Base-by-base conservation (phyloP, 345 rosid species). In the Eucalyptus cloeziana region DNA sequence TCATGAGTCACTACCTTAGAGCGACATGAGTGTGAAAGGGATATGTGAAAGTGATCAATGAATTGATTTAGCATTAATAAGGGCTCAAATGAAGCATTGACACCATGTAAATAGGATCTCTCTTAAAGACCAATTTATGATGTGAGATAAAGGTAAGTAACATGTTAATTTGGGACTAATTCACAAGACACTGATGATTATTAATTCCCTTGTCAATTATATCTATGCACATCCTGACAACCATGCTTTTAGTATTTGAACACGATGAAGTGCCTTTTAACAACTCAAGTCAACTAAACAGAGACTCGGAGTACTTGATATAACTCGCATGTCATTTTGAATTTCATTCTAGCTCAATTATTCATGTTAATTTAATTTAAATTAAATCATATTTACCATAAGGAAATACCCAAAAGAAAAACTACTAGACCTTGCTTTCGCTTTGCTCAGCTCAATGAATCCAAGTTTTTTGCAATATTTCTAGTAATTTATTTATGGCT, bases 1-100 rank as follows among this genome's bases (percentile, higher is more conserved):
- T 60, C 16, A 1, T 60, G 15, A 27, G n/a, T 60, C 15, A 60
- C 31, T 27, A 27, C 8, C 14, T 60, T 27, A 12, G 1, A 27
- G 31, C 15, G 0, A 60, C 4, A 0, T 27, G 27, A 56, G 7
- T 27, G 8, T 19, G 2, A 19, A 52, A 52, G 24, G 4, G 4
- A 52, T 52, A 0, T 52, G 27, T 56, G 60, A 22, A 56, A 56
- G 11, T 8, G 5, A 22, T 56, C 3, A 0, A 5, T 4, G 1
- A 56, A 56, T 56, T 22, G 27, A 56, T 56, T 56, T 56, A 56
- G 27, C 60, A 56, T 56, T 5, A 10, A 22, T 56, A 2, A 22
- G 5, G 12, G 5, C 27, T 56, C 27, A 56, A 22, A 56, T 56
- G 1, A 4, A 21, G 27, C 12, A 22, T 12, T 8, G 1, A 56